Evolutionary conservation across 768 basidiomycete genomes (phyloP).

Genomic region (Kwoniella bestiolae): DNA sequence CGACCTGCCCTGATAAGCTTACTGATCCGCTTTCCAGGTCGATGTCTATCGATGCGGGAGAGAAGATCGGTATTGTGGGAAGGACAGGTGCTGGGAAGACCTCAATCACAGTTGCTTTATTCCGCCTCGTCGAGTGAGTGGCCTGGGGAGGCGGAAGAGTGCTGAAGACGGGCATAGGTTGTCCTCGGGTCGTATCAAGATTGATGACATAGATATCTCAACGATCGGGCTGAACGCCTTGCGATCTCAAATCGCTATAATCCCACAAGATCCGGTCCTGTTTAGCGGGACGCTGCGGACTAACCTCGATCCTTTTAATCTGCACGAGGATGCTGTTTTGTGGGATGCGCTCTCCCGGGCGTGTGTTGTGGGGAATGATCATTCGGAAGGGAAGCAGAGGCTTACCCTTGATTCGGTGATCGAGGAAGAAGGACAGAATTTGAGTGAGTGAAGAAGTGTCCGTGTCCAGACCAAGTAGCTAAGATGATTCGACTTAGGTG

Average conservation of each 20-base stretch:
- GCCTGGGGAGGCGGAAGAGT: not conserved
- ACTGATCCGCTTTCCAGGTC: conserved; percentile 47
- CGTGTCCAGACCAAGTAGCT: not conserved
- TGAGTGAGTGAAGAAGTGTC: conserved; percentile 54
- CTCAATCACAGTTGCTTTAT: conserved; percentile 82
- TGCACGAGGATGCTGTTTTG: conserved; percentile 74
- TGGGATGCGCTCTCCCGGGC: conserved; percentile 85
- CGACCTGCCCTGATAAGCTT: not conserved
- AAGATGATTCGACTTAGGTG: conserved; percentile 24
- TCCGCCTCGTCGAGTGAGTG: conserved; percentile 61
- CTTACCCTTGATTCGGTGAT: conserved; percentile 80
- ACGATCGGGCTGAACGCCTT: conserved; percentile 71
- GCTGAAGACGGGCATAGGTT: conserved; percentile 53
- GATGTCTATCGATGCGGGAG: conserved; percentile 71
- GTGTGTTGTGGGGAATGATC: conserved; percentile 56
- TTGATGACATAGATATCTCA: conserved; percentile 82
- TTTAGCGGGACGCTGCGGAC: conserved; percentile 63
- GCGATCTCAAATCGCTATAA: conserved; percentile 45
- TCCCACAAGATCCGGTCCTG: conserved; percentile 52
- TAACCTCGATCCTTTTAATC: conserved; percentile 86
- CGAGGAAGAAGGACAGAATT: conserved; percentile 81
- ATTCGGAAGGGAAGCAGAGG: conserved; percentile 39
- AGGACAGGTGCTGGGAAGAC: conserved; percentile 86
- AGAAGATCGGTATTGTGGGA: conserved; percentile 92
- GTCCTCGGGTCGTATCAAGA: conserved; percentile 69